phyloP scores from a whole-genome alignment of 768 basidiomycete genomes.

The Cystoderma amianthinum region DNA sequence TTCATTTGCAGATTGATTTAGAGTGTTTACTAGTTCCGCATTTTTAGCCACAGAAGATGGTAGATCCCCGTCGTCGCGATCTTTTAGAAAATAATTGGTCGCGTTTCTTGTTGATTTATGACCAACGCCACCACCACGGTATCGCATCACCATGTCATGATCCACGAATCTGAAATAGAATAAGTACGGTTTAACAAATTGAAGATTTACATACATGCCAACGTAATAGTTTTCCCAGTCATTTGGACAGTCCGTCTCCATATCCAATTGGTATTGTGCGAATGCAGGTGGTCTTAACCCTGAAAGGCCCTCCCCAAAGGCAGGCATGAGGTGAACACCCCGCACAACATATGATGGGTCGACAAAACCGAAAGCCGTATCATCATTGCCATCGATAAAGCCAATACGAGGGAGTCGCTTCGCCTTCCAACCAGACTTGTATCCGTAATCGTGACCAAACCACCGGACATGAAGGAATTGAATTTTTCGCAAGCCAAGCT shows the following conservation, averaged over 20 bases:
- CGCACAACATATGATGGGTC: not conserved
- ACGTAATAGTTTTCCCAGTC: too few species aligned
- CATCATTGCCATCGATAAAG: conserved; percentile 10
- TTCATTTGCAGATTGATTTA: too few species aligned
- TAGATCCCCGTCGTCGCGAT: too few species aligned
- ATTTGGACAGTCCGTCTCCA: not conserved
- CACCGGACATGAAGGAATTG: not conserved
- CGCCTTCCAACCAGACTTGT: not conserved
- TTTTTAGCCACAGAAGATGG: too few species aligned
- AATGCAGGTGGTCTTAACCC: not conserved
- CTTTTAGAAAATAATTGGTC: too few species aligned
- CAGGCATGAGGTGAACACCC: not conserved
- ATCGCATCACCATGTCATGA: too few species aligned
- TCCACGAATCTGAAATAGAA: too few species aligned
- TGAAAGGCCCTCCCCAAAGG: not conserved
- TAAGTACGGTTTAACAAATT: too few species aligned
- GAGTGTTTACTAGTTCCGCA: too few species aligned
- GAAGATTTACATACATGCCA: too few species aligned
- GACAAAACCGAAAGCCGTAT: not conserved
- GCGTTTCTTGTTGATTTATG: too few species aligned
- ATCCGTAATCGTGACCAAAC: not conserved
- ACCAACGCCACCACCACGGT: too few species aligned
- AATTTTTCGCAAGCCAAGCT: not conserved
- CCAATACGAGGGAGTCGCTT: conserved; percentile 11
- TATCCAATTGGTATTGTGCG: not conserved